phyloP scores from a whole-genome alignment of 306 rosid species.

The Sicyos baderoa region DNA sequence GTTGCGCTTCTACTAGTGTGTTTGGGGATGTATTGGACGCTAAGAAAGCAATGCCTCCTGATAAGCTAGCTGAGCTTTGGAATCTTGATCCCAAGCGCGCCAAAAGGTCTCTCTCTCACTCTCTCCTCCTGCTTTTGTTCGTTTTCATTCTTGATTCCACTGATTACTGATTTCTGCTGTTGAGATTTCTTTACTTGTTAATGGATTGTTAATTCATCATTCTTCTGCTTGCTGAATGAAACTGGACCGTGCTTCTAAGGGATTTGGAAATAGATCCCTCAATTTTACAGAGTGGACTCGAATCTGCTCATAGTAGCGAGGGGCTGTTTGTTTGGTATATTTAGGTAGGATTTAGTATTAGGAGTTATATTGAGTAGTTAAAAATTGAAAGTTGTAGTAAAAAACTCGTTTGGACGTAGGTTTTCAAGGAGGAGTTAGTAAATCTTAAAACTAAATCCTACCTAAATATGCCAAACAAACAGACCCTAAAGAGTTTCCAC shows the following conservation, averaged over 20 bases:
- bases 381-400: too few relatives aligned
- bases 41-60: conserved; percentile 98
- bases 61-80: conserved; percentile 96
- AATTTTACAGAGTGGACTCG: background rate
- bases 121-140: background rate
- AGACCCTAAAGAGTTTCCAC: too few relatives aligned
- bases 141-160: background rate
- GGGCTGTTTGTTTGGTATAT: too few relatives aligned
- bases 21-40: conserved; percentile 93
- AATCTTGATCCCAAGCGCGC: conserved; percentile 86
- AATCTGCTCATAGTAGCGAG: background rate
- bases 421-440: too few relatives aligned
- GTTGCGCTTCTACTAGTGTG: conserved; percentile 40
- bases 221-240: background rate
- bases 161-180: background rate
- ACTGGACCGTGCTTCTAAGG: background rate
- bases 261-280: background rate
- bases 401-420: too few relatives aligned
- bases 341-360: too few relatives aligned
- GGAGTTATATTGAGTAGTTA: too few relatives aligned
- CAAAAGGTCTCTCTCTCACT: conserved; percentile 50
- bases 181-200: background rate
- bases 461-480: too few relatives aligned
- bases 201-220: too few relatives aligned
- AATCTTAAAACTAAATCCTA: too few relatives aligned